Conservation (phyloP, 2,329 filamentous ascomycete species). For the Tolypocladium pustulatum region DNA sequence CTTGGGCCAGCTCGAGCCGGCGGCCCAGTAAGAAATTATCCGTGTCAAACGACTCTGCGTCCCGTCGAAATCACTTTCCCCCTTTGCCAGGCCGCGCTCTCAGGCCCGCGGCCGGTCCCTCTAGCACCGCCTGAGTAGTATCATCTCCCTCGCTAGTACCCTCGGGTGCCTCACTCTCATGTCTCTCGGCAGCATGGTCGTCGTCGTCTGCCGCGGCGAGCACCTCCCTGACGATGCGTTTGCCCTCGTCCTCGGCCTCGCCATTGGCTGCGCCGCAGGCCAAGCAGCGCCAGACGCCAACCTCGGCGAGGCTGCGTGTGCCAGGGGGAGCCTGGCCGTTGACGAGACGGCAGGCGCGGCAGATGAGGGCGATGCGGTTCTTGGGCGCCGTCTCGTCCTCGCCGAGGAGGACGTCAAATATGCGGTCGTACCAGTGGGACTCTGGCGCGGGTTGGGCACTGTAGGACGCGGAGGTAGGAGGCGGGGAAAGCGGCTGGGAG, state of each 20-base stretch:
- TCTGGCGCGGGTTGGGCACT: slow-evolving; percentile 17
- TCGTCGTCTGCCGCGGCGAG: slow-evolving; percentile 15
- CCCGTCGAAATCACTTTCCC: background rate
- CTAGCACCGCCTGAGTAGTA: background rate
- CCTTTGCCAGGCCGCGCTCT: background rate
- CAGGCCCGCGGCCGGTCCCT: background rate
- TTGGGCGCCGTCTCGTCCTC: slow-evolving; percentile 90
- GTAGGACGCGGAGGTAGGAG: background rate
- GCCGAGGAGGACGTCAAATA: slow-evolving; percentile 83
- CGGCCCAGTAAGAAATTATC: no score
- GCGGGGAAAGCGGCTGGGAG: slow-evolving; percentile 8
- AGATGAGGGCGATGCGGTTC: slow-evolving; percentile 85
- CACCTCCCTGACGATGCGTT: slow-evolving; percentile 61
- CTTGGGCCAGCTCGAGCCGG: background rate
- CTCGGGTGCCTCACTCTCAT: slow-evolving; percentile 4
- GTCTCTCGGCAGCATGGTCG: slow-evolving; percentile 8
- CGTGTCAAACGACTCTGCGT: background rate
- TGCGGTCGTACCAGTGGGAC: slow-evolving; percentile 84
- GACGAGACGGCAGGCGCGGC: slow-evolving; percentile 69
- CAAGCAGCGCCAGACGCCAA: slow-evolving; percentile 83
- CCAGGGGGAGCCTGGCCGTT: slow-evolving; percentile 95
- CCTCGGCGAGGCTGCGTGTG: slow-evolving; percentile 61
- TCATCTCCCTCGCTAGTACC: background rate
- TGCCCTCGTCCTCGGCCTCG: slow-evolving; percentile 64
- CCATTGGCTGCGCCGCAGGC: slow-evolving; percentile 78